Percentiles rank a stretch among this genome's conserved stretches.
These are phyloP conservation scores for Thelonectria olida DNA, from an alignment of 2,329 filamentous ascomycete species.

Conservation along the genomic window DNA sequence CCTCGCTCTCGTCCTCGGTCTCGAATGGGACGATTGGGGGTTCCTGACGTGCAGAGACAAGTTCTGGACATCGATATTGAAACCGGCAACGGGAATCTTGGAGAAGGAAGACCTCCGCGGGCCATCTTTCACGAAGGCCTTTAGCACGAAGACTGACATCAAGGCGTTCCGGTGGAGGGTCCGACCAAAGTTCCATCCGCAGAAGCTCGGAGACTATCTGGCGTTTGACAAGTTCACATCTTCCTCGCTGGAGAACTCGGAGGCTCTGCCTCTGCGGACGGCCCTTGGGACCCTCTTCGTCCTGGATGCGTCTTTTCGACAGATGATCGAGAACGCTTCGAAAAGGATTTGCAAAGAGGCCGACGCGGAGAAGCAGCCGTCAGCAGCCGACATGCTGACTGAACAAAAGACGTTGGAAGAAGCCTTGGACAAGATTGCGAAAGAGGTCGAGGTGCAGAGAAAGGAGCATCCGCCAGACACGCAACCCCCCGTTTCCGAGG, in stretches of 20 bases:
- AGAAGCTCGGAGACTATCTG: constrained; percentile 7
- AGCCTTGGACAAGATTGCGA: not conserved
- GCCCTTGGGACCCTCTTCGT: constrained; percentile 9
- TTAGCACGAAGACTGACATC: not conserved
- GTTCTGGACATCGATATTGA: constrained; percentile 12
- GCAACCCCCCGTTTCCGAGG: too few relatives aligned
- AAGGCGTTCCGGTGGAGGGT: constrained; percentile 3
- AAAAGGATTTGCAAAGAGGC: not conserved
- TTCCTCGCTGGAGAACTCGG: not conserved
- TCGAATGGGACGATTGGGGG: constrained; percentile 19
- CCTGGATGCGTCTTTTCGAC: constrained; percentile 5
- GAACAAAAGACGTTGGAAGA: not conserved
- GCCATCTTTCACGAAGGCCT: not conserved
- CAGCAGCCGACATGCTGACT: not conserved
- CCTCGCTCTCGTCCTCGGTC: not conserved
- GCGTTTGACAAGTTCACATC: constrained; percentile 5
- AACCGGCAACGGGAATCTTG: not conserved
- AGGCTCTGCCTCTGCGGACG: constrained; percentile 5
- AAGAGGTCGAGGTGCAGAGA: not conserved
- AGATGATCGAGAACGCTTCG: not conserved
- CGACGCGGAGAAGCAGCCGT: not conserved
- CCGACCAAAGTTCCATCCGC: not conserved
- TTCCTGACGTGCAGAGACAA: constrained; percentile 8
- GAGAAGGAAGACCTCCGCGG: not conserved
- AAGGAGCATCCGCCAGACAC: too few relatives aligned